These are phyloP conservation scores for Ogataea nonfermentans DNA, from an alignment of 805 yeast genomes.

Conservation along the genomic window DNA sequence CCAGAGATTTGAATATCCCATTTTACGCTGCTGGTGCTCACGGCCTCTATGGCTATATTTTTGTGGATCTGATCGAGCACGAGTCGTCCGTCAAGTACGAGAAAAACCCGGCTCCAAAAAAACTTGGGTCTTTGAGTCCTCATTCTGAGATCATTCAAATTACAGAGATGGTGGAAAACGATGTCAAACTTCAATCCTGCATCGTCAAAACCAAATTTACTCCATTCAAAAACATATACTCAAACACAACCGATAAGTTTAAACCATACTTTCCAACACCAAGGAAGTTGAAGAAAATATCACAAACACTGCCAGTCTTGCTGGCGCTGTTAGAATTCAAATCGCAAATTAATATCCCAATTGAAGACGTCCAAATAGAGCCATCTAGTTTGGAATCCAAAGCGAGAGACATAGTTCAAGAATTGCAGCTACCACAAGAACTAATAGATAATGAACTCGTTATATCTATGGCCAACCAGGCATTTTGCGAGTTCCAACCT, in stretches of 20 bases:
- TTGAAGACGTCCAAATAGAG: conserved; percentile 24
- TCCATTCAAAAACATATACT: conserved; percentile 37
- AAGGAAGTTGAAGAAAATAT: conserved; percentile 45
- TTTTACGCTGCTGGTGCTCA: conserved; percentile 66
- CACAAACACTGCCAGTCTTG: conserved; percentile 58
- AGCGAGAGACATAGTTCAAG: conserved; percentile 33
- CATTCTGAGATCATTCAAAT: conserved; percentile 44
- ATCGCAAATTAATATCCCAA: conserved; percentile 24
- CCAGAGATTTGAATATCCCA: conserved; percentile 59
- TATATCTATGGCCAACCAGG: conserved; percentile 45
- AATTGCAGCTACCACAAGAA: conserved; percentile 46
- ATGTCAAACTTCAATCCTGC: conserved; percentile 36
- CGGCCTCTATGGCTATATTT: conserved; percentile 82
- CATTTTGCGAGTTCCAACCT: conserved; percentile 70
- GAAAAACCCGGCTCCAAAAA: conserved; percentile 47
- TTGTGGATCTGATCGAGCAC: conserved; percentile 74
- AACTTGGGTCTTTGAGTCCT: conserved; percentile 46
- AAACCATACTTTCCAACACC: conserved; percentile 24
- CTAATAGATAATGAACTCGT: conserved; percentile 36
- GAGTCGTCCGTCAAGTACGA: conserved; percentile 52
- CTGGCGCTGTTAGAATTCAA: conserved; percentile 53
- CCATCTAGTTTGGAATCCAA: conserved; percentile 30
- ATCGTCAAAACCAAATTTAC: conserved; percentile 38
- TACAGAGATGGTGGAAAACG: conserved; percentile 36
- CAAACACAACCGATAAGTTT: conserved; percentile 34